These are phyloP conservation scores for Amphichorda felina DNA, from an alignment of 2,329 filamentous ascomycete genomes.

Conservation along the genomic window DNA sequence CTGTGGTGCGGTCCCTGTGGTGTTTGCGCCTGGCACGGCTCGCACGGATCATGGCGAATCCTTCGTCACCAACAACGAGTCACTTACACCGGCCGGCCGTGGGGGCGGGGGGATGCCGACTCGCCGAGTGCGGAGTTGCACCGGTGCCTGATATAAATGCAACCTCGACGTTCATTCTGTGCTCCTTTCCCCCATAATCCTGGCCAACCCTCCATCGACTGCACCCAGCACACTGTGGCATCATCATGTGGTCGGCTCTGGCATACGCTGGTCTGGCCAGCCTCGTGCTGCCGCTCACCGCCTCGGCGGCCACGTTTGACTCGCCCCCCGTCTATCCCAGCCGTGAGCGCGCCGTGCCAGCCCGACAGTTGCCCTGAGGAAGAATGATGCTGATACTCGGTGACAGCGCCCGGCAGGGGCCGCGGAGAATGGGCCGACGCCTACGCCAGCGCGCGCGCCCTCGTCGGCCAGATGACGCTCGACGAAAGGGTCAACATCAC, in stretches of 20 bases:
- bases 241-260: not conserved
- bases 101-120: no score
- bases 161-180: no score
- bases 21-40: no score
- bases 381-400: not conserved
- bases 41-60: no score
- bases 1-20: no score
- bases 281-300: not conserved
- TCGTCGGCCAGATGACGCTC: constrained; percentile 52
- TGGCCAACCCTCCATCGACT: not conserved
- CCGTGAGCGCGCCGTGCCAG: constrained; percentile 8
- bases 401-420: no score
- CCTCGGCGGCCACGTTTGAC: not conserved
- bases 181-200: no score
- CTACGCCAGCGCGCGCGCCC: constrained; percentile 41
- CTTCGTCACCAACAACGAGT: no score
- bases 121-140: no score
- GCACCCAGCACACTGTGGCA: not conserved
- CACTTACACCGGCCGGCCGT: no score
- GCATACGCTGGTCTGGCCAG: not conserved
- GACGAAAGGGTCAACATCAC: constrained; percentile 50
- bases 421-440: constrained; percentile 38
- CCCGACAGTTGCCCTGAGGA: no score
- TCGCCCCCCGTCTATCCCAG: constrained; percentile 14
- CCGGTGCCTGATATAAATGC: no score